Conservation (phyloP, 192 early-diverging fungal species). For the Entomortierella beljakovae region DNA sequence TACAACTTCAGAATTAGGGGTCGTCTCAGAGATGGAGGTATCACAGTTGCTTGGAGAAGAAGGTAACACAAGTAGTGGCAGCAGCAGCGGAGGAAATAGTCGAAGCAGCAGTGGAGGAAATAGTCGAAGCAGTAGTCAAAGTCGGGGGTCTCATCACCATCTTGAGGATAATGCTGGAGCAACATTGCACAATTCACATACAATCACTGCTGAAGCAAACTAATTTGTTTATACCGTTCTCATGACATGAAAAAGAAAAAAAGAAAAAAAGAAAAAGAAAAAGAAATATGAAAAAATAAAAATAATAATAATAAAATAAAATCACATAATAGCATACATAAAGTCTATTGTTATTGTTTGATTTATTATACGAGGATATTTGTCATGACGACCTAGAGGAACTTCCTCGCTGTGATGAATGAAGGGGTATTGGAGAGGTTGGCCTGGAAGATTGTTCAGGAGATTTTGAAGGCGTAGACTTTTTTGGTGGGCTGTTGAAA, state of each 20-base stretch:
- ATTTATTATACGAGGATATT: background rate
- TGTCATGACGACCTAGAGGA: background rate
- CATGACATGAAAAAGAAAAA: conserved; percentile 2
- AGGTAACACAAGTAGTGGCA: background rate
- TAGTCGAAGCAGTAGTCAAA: conserved; percentile 33
- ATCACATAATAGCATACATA: background rate
- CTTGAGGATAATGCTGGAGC: background rate
- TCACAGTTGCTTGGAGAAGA: background rate
- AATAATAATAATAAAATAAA: conserved; percentile 1
- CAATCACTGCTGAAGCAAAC: conserved; percentile 14
- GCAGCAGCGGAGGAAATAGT: conserved; percentile 4
- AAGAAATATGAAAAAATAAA: background rate
- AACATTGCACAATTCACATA: conserved; percentile 12
- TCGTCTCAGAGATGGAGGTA: conserved; percentile 34
- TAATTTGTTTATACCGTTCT: background rate
- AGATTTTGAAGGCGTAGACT: background rate
- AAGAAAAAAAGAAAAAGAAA: background rate
- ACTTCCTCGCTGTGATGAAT: conserved; percentile 6
- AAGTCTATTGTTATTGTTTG: background rate
- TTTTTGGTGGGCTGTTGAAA: conserved; percentile 27
- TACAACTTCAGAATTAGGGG: conserved; percentile 32
- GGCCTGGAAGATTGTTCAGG: background rate
- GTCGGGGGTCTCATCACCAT: background rate
- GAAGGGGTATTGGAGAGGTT: conserved; percentile 22
- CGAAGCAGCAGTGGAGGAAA: conserved; percentile 10